Conservation (phyloP, 768 basidiomycete species). For the Pluteus cervinus region DNA sequence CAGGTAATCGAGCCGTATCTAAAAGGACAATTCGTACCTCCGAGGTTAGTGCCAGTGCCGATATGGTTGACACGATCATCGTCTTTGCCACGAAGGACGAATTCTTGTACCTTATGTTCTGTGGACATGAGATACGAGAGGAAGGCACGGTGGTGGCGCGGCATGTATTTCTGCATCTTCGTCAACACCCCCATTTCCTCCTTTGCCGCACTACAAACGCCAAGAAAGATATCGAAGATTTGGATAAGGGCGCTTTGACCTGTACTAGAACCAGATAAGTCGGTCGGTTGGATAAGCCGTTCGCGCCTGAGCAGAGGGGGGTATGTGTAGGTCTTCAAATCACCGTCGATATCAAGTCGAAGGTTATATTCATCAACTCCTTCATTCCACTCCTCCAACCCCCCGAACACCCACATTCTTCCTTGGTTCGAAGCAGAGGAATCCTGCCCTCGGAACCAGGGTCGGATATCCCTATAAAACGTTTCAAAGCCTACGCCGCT, state of each 20-base stretch:
- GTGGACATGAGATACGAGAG: constrained; percentile 55
- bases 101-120: constrained; percentile 52
- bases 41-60: too few relatives aligned
- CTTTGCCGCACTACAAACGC: constrained; percentile 39
- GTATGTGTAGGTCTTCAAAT: too few relatives aligned
- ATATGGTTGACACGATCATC: too few relatives aligned
- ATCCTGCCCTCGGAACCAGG: constrained; percentile 77
- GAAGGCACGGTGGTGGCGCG: constrained; percentile 73
- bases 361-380: too few relatives aligned
- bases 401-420: constrained; percentile 48
- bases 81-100: constrained; percentile 34
- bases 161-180: constrained; percentile 80
- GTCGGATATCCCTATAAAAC: constrained; percentile 68
- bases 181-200: constrained; percentile 43
- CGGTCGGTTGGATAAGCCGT: constrained; percentile 35
- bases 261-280: constrained; percentile 73
- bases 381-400: constrained; percentile 40
- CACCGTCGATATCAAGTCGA: too few relatives aligned
- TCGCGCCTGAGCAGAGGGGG: too few relatives aligned
- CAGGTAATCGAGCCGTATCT: too few relatives aligned
- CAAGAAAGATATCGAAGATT: constrained; percentile 65
- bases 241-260: constrained; percentile 79
- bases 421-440: constrained; percentile 41
- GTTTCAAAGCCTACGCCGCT: constrained; percentile 65
- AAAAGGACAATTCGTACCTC: too few relatives aligned